phyloP scores from a whole-genome alignment of 2,329 filamentous ascomycete species.

The Hypoxylon sp. region DNA sequence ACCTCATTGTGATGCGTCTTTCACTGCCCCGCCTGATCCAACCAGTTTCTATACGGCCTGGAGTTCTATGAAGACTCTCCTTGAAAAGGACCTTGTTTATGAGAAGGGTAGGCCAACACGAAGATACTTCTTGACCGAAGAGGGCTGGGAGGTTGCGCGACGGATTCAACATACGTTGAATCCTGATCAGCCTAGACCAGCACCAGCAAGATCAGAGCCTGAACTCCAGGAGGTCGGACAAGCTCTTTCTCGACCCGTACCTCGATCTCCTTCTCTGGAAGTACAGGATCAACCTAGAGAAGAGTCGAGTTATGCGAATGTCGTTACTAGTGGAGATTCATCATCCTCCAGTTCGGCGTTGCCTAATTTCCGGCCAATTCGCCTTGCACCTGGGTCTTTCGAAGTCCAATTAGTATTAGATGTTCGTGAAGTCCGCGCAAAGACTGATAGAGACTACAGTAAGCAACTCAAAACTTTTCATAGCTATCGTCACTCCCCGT shows the following conservation, averaged over 20 bases:
- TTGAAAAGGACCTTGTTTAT: slow-evolving; percentile 80
- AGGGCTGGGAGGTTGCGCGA: slow-evolving; percentile 81
- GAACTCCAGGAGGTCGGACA: slow-evolving; percentile 33
- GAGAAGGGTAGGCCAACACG: slow-evolving; percentile 77
- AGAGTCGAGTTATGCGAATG: slow-evolving; percentile 54
- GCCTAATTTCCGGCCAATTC: slow-evolving; percentile 71
- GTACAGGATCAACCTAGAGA: slow-evolving; percentile 38
- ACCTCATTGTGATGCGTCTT: slow-evolving; percentile 80
- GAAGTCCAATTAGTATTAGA: slow-evolving; percentile 82
- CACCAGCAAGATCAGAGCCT: slow-evolving; percentile 35
- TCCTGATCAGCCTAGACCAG: slow-evolving; percentile 39
- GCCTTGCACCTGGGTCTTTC: slow-evolving; percentile 75
- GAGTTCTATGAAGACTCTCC: slow-evolving; percentile 84
- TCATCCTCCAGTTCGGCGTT: slow-evolving; percentile 52
- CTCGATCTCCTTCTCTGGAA: slow-evolving; percentile 46
- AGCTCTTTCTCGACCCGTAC: slow-evolving; percentile 19
- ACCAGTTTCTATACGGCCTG: slow-evolving; percentile 84
- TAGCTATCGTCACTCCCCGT: too few species aligned
- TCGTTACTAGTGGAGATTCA: slow-evolving; percentile 59
- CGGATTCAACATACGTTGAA: slow-evolving; percentile 69
- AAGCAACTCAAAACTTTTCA: slow-evolving; percentile 13
- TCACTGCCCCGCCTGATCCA: slow-evolving; percentile 76
- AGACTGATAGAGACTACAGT: slow-evolving; percentile 80
- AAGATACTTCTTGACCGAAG: slow-evolving; percentile 80
- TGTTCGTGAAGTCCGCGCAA: slow-evolving; percentile 79